Evolutionary conservation across 1,139 yeast genomes (phyloP).

Genomic region (Yamadazyma taylorii): DNA sequence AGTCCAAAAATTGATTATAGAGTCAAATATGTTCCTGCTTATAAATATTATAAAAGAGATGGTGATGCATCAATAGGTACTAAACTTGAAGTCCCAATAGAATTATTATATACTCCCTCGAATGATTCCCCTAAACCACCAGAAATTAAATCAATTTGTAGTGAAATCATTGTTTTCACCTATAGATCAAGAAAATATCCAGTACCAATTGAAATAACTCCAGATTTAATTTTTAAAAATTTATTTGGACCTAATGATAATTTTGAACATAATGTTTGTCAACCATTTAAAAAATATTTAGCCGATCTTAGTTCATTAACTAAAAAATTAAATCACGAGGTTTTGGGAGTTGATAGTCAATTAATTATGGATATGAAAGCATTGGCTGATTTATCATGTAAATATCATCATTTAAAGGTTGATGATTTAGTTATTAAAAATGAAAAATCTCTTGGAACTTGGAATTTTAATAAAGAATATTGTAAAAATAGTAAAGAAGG

Average conservation of each 20-base stretch:
- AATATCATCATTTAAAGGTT: slow-evolving; percentile 29
- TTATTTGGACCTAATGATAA: slow-evolving; percentile 24
- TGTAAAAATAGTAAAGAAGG: slow-evolving; percentile 1
- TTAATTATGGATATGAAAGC: slow-evolving; percentile 40
- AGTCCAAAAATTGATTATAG: slow-evolving; percentile 34
- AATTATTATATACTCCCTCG: slow-evolving; percentile 27
- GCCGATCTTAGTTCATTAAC: slow-evolving; percentile 29
- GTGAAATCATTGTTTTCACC: slow-evolving; percentile 40
- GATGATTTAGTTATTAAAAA: slow-evolving; percentile 12
- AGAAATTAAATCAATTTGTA: slow-evolving; percentile 32
- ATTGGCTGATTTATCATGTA: slow-evolving; percentile 36
- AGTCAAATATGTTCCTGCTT: slow-evolving; percentile 36
- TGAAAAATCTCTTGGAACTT: slow-evolving; percentile 7
- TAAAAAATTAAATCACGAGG: slow-evolving; percentile 32
- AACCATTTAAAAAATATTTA: slow-evolving; percentile 32
- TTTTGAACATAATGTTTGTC: slow-evolving; percentile 37
- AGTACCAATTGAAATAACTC: slow-evolving; percentile 43
- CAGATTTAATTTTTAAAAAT: slow-evolving; percentile 39
- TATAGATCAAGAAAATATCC: slow-evolving; percentile 37
- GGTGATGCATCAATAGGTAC: slow-evolving; percentile 16
- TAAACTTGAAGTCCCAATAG: slow-evolving; percentile 34
- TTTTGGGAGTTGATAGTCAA: slow-evolving; percentile 36
- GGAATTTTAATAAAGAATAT: slow-evolving; percentile 5
- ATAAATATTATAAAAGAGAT: slow-evolving; percentile 15
- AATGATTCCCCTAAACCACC: slow-evolving; percentile 17